A percentile compares a stretch with the other conserved stretches of the same genome.
Conservation (phyloP, 2,329 filamentous ascomycete species). For the Fusarium pseudocircinatum region DNA sequence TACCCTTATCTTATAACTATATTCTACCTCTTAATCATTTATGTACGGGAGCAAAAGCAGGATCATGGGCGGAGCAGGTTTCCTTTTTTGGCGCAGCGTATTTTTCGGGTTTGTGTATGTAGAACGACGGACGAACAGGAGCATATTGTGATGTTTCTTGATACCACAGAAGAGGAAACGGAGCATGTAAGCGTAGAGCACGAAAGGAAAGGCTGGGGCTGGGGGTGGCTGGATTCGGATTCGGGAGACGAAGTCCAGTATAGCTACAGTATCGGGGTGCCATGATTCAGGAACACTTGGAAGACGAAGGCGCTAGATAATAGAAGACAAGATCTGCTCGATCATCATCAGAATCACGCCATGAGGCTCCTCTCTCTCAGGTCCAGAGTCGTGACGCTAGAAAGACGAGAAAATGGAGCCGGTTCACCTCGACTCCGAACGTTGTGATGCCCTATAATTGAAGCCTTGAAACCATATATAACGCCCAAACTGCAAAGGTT, state of each 20-base stretch:
- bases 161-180: background rate
- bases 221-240: background rate
- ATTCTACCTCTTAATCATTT: slow-evolving; percentile 28
- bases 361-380: slow-evolving; percentile 28
- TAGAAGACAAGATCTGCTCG: slow-evolving; percentile 35
- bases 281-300: slow-evolving; percentile 23
- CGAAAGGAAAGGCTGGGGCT: background rate
- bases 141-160: slow-evolving; percentile 10
- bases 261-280: slow-evolving; percentile 1
- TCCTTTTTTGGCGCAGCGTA: slow-evolving; percentile 32
- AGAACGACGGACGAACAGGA: slow-evolving; percentile 18
- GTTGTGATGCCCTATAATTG: slow-evolving; percentile 29
- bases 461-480: slow-evolving; percentile 32
- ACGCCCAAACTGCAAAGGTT: slow-evolving; percentile 28
- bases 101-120: slow-evolving; percentile 33
- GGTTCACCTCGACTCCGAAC: background rate
- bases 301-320: slow-evolving; percentile 31
- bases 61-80: slow-evolving; percentile 16
- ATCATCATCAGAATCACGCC: slow-evolving; percentile 35
- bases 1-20: slow-evolving; percentile 29
- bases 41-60: slow-evolving; percentile 26
- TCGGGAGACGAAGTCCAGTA: background rate
- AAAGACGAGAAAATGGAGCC: slow-evolving; percentile 27
- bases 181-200: slow-evolving; percentile 11
- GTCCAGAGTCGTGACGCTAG: slow-evolving; percentile 20